phyloP scores from a whole-genome alignment of 208 protist species.

The Novymonas esmeraldas region DNA sequence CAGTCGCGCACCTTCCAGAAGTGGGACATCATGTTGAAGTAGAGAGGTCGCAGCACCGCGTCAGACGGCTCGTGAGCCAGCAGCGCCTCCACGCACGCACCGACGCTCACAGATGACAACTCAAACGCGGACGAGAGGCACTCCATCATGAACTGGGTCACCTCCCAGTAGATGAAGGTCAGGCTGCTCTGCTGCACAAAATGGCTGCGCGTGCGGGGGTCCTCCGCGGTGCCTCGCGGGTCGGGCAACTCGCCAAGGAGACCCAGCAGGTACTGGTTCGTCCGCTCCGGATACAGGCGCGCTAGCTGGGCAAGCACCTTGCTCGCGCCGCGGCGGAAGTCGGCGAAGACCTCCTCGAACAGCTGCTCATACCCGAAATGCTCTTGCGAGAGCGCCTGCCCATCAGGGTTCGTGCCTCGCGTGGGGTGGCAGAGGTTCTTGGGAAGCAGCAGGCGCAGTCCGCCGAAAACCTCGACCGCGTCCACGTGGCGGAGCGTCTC shows the following conservation, averaged over 20 bases:
- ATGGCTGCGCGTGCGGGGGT: conserved; percentile 61
- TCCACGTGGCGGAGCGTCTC: conserved; percentile 34
- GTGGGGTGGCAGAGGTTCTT: conserved; percentile 73
- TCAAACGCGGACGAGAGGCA: conserved; percentile 67
- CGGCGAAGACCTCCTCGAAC: conserved; percentile 61
- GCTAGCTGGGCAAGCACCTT: conserved; percentile 51
- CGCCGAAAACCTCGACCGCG: conserved; percentile 38
- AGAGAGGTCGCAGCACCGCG: conserved; percentile 79
- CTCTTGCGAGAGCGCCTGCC: conserved; percentile 51
- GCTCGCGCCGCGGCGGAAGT: conserved; percentile 56
- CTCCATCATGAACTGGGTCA: conserved; percentile 69
- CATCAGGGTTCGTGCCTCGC: conserved; percentile 41
- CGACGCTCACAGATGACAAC: conserved; percentile 42
- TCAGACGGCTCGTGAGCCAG: conserved; percentile 48
- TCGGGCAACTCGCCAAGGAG: conserved; percentile 50
- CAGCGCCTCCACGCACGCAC: conserved; percentile 51
- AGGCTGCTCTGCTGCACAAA: conserved; percentile 75
- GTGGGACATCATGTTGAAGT: conserved; percentile 78
- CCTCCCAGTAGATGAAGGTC: conserved; percentile 78
- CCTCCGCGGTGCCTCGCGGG: conserved; percentile 44
- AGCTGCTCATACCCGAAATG: conserved; percentile 61
- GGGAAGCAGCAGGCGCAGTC: conserved; percentile 42
- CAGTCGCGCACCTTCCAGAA: conserved; percentile 73
- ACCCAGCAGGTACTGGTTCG: conserved; percentile 54
- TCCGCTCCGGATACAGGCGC: conserved; percentile 40